Evolutionary conservation across 805 yeast species (phyloP).

Genomic region (Yarrowia sp.): DNA sequence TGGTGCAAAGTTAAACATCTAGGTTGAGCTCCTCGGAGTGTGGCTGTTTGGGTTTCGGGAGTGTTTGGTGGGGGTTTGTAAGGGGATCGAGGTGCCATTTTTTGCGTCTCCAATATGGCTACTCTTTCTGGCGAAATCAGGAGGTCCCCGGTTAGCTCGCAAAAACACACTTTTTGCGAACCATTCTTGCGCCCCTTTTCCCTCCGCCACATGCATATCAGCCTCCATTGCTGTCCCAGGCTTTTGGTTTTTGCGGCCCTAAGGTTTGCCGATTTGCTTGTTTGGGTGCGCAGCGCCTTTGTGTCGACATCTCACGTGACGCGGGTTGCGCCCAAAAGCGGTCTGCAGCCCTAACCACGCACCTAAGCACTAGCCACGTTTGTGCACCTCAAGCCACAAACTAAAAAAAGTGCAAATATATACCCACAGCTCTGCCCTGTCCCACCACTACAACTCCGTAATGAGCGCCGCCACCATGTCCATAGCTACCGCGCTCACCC

Average conservation of each 20-base stretch:
- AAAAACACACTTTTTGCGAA: neutral
- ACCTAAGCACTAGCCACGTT: slow-evolving; percentile 9
- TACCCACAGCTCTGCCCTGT: slow-evolving; percentile 1
- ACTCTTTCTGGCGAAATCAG: no score
- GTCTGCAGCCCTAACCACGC: neutral
- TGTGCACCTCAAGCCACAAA: slow-evolving; percentile 20
- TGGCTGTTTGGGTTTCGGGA: no score
- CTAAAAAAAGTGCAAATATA: slow-evolving; percentile 16
- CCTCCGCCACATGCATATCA: slow-evolving; percentile 23
- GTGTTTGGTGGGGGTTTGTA: no score
- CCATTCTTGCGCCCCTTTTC: slow-evolving; percentile 4
- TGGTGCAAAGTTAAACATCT: neutral
- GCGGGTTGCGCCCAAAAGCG: neutral
- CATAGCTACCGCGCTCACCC: slow-evolving; percentile 23
- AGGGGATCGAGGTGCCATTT: no score
- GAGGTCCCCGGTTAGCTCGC: neutral
- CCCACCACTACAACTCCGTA: neutral
- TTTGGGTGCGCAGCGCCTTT: neutral
- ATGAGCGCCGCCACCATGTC: slow-evolving; percentile 25
- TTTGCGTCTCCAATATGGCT: no score
- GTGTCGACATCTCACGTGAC: slow-evolving; percentile 27
- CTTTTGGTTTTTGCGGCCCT: no score
- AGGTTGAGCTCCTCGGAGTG: neutral
- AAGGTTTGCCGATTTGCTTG: neutral
- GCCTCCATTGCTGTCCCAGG: neutral